Evolutionary conservation across 768 basidiomycete genomes (phyloP), one percentile per base, ranked within the genome.

Genomic region (Trametes gibbosa): DNA sequence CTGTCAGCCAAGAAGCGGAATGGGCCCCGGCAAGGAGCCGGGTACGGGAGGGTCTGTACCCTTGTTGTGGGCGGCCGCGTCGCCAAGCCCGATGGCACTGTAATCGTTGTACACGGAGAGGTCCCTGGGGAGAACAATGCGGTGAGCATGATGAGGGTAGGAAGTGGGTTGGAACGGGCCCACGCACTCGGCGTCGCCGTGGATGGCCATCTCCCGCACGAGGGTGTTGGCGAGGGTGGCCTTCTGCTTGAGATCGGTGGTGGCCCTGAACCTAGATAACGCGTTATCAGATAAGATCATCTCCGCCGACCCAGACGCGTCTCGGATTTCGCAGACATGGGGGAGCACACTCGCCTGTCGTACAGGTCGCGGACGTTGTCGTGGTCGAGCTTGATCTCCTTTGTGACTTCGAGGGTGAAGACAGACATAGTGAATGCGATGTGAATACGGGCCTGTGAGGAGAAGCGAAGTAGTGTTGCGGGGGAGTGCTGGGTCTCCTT

Each of bases 361-460:
- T 60, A 65, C 52, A 67, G 62, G 43, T 67, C 64, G 56, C 64
- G 64, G 50, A 65, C 64, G 53, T 67, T 67, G 62, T 67, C 66
- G 50, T 67, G 66, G 62, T 65, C 64, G 51, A 65, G 27, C 62
- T 65, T 67, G 64, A 67, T 62, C 58, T 67, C 64, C 25, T 49
- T 25, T 9, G 59, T 52, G 23, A 67, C 61, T 43, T 63, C 59
- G 50, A 67, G 60, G n/a, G 54, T 23, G 45, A 9, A 13, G 53
- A 21, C 19, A 7, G 53, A 47, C 53, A 55, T 55, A 35, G 1
- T 53, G 52, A 19, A 10, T 47, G 9, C 2, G 24, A 3, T 35
- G 10, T 35, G 34, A 4, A 19, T 32, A 34, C 13, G 25, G 25
- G 27, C 10, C 27, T 21, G 17, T 43, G n/a, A 17, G n/a, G 19